phyloP scores from a whole-genome alignment of 1,284 basidiomycete genomes.

The Boletus semigastroideus region DNA sequence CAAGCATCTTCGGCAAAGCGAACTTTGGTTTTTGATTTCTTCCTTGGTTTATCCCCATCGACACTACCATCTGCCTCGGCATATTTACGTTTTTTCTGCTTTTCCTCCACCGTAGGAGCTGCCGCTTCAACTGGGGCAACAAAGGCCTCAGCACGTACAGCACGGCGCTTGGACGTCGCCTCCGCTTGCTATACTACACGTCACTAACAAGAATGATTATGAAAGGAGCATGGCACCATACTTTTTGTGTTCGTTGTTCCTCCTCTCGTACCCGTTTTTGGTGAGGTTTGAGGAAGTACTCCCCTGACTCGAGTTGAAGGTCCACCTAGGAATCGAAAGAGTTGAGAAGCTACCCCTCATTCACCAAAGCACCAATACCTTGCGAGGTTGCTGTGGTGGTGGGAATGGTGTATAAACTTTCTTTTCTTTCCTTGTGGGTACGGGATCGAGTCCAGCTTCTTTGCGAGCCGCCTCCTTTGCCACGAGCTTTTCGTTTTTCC shows the following conservation, averaged over 20 bases:
- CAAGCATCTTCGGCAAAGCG: constrained; percentile 18
- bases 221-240: constrained; percentile 39
- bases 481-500: constrained; percentile 71
- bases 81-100: constrained; percentile 59
- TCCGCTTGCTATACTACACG: constrained; percentile 66
- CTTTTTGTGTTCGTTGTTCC: constrained; percentile 70
- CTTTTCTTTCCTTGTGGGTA: constrained; percentile 44
- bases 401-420: constrained; percentile 99
- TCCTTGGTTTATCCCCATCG: constrained; percentile 36
- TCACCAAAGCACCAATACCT: constrained; percentile 46
- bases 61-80: constrained; percentile 17
- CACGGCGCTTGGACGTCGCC: constrained; percentile 63
- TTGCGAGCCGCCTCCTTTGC: constrained; percentile 58
- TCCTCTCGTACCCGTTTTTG: constrained; percentile 74
- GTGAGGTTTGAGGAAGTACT: constrained; percentile 93
- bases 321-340: constrained; percentile 61
- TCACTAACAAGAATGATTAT: constrained; percentile 2
- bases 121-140: constrained; percentile 76
- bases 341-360: constrained; percentile 9
- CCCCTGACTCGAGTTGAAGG: constrained; percentile 92
- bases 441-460: constrained; percentile 56
- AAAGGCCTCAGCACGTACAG: constrained; percentile 81
- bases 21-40: constrained; percentile 25
- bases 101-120: constrained; percentile 76
- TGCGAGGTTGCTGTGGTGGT: constrained; percentile 89